Base-by-base conservation (phyloP, 805 yeast genomes). In the Zygotorulaspora sp. region DNA sequence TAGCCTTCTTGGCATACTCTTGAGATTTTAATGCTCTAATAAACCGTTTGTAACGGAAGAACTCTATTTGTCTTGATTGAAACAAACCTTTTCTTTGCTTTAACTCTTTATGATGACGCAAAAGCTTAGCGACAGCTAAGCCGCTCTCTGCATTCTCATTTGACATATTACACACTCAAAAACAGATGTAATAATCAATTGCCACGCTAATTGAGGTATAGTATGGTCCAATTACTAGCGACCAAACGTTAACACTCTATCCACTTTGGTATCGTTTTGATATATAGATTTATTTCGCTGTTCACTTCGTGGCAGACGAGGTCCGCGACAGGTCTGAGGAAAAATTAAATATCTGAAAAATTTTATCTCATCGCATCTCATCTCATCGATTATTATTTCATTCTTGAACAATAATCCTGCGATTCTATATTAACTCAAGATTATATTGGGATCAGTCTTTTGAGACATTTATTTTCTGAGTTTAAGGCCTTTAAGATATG, bases 41-140 rank as follows among this genome's bases (percentile, higher is more conserved):
- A 29, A 86, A 82, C 53, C 98, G 75, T 62, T 90, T 90, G 61
- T 71, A 83, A 49, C 95, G 72, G 73, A 90, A 92, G 61, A 92
- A 88, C 42, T 86, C 95, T 23, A 77, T 73, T 32, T 78, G 78
- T 45, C 75, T 75, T 38, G 82, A 79, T 51, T 81, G 80, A 37
- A 80, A 67, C n/a, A 80, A 61, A 10, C 97, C 97, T 44, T 75
- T 74, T 52, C 98, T 77, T 62, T 81, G 83, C 56, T 90, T 92
- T 46, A 90, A 68, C n/a, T 65, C 62, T 22, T 67, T 57, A 60
- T 83, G 74, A 49, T 77, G 75, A 43, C 90, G 78, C 45, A 89
- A 67, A 45, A 70, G 83, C 36, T 74, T 71, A 26, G 95, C 96
- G 30, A 90, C 64, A 12, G 81, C 81, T 32, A 80, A 47, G 0